phyloP scores from a whole-genome alignment of 768 basidiomycete species.

The Kondoa subrosea region DNA sequence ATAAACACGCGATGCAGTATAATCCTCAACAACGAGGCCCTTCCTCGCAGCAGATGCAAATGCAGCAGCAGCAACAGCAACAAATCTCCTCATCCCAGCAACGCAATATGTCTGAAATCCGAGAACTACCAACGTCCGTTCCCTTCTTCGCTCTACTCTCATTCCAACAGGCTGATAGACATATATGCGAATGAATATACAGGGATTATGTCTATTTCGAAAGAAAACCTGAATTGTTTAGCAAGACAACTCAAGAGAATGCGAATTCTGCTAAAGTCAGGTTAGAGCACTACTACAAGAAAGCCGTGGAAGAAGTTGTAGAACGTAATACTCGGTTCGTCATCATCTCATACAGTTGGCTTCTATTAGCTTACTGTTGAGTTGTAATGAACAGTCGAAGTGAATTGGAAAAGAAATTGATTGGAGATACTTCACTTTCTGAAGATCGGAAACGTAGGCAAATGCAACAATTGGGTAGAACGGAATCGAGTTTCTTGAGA shows the following conservation, averaged over 20 bases:
- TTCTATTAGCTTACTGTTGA: constrained; percentile 28
- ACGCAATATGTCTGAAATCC: neutral
- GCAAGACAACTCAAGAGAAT: constrained; percentile 57
- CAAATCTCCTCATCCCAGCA: too few species aligned
- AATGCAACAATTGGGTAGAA: constrained; percentile 62
- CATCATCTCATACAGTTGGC: neutral
- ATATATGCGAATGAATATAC: too few species aligned
- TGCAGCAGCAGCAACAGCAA: neutral
- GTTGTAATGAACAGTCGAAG: constrained; percentile 79
- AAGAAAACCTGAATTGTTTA: constrained; percentile 52
- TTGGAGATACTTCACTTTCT: constrained; percentile 48
- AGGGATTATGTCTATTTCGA: constrained; percentile 88
- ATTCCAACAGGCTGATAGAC: too few species aligned
- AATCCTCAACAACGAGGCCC: neutral
- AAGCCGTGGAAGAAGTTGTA: constrained; percentile 86
- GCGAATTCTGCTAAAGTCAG: constrained; percentile 86
- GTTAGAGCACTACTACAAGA: constrained; percentile 90
- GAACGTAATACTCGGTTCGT: constrained; percentile 73
- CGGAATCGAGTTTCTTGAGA: constrained; percentile 74
- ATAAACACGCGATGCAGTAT: neutral
- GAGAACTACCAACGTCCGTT: neutral
- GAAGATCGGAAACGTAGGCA: constrained; percentile 78
- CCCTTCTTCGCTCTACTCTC: neutral
- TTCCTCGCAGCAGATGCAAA: neutral
- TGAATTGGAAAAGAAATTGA: constrained; percentile 64